These are phyloP conservation scores for Hemisphaericaspora xylofermentans DNA, from an alignment of 1,139 yeast genomes.

Conservation along the genomic window DNA sequence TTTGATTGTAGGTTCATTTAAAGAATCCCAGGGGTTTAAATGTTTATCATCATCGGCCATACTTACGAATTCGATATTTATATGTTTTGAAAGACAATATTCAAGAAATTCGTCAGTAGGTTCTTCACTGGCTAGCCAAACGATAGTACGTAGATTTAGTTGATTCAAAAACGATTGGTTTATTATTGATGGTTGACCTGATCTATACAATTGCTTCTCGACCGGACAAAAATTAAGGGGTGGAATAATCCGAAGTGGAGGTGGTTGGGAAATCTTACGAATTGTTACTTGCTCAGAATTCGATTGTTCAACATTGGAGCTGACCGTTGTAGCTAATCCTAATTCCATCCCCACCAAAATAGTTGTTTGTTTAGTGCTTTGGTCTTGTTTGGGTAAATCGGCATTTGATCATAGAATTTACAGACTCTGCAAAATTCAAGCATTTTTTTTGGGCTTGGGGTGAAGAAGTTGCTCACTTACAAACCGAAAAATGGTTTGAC, in stretches of 20 bases:
- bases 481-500: constrained; percentile 2
- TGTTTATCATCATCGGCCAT: constrained; percentile 49
- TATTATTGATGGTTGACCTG: constrained; percentile 96
- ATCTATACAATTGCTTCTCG: constrained; percentile 77
- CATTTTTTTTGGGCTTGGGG: not conserved
- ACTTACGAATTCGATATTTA: constrained; percentile 64
- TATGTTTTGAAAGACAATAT: constrained; percentile 71
- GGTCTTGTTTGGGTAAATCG: too few species aligned
- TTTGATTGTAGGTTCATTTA: constrained; percentile 77
- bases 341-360: not conserved
- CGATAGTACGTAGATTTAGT: constrained; percentile 70
- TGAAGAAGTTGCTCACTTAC: too few species aligned
- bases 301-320: constrained; percentile 1
- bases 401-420: too few species aligned
- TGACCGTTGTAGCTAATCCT: constrained; percentile 7
- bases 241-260: constrained; percentile 73
- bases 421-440: too few species aligned
- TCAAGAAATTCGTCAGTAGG: constrained; percentile 86
- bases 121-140: constrained; percentile 95
- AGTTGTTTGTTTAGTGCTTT: not conserved
- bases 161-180: constrained; percentile 82
- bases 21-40: constrained; percentile 90
- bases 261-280: constrained; percentile 38
- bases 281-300: constrained; percentile 4
- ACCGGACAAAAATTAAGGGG: constrained; percentile 96